Evolutionary conservation across 495 filamentous ascomycete genomes (phyloP).

Genomic region (Daldinia childiae): DNA sequence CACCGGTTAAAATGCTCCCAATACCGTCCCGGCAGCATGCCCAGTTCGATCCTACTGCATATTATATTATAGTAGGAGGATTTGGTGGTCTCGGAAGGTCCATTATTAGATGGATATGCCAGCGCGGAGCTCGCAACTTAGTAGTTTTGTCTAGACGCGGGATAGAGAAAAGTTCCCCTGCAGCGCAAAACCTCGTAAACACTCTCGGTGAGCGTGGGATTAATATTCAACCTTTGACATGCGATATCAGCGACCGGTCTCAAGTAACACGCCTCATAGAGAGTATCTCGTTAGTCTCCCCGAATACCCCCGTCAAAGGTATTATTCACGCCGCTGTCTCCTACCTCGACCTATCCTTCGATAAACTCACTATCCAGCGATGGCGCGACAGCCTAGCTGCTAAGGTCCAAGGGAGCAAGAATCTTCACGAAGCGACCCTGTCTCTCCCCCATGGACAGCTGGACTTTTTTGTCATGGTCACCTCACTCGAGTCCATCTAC

Average conservation of each 20-base stretch:
- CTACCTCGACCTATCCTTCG: constrained; percentile 53
- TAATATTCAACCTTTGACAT: background rate
- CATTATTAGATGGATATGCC: constrained; percentile 58
- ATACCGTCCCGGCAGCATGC: constrained; percentile 5
- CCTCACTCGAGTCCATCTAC: constrained; percentile 58
- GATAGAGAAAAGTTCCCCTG: constrained; percentile 1
- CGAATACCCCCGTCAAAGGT: constrained; percentile 51
- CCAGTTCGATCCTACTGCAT: constrained; percentile 42
- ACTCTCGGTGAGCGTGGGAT: background rate
- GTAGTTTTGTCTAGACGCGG: constrained; percentile 60
- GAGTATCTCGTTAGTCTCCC: background rate
- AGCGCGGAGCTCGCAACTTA: constrained; percentile 60
- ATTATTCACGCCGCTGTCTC: constrained; percentile 53
- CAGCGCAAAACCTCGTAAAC: constrained; percentile 9
- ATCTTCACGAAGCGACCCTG: constrained; percentile 53
- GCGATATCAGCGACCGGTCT: constrained; percentile 10
- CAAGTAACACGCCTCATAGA: background rate
- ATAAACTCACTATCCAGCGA: constrained; percentile 50
- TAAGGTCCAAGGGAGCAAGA: constrained; percentile 53
- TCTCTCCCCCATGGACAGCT: constrained; percentile 47
- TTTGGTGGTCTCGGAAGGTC: constrained; percentile 65
- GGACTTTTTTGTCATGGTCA: constrained; percentile 64
- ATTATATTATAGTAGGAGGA: constrained; percentile 63
- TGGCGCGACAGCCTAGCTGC: constrained; percentile 48
- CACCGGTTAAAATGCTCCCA: constrained; percentile 16